Conservation (phyloP, 352 stramenopile genomes). For the Phytophthora macrochlamydospora region DNA sequence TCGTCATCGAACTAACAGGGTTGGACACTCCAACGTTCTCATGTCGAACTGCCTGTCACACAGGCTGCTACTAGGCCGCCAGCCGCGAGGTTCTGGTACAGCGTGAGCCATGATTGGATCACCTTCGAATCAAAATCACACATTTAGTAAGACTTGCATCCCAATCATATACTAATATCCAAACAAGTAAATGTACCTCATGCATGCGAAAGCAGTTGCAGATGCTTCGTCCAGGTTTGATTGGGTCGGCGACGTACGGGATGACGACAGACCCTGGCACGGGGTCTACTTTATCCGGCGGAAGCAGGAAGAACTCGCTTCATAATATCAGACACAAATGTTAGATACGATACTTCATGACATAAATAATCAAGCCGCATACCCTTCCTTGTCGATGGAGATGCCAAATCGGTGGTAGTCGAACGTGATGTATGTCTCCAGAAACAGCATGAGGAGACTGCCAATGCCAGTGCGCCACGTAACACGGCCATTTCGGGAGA, state of each 20-base stretch:
- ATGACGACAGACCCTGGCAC: slow-evolving; percentile 48
- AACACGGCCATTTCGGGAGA: slow-evolving; percentile 61
- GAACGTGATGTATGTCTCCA: slow-evolving; percentile 87
- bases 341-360: background rate
- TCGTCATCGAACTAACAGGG: slow-evolving; percentile 9
- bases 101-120: slow-evolving; percentile 46
- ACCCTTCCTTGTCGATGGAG: slow-evolving; percentile 76
- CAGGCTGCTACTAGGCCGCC: slow-evolving; percentile 32
- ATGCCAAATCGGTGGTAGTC: slow-evolving; percentile 85
- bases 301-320: slow-evolving; percentile 81
- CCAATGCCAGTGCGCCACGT: slow-evolving; percentile 78
- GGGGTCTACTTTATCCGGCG: slow-evolving; percentile 42
- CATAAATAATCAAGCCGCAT: slow-evolving; percentile 4
- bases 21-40: slow-evolving; percentile 2
- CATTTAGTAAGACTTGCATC: slow-evolving; percentile 6
- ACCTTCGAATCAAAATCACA: slow-evolving; percentile 24
- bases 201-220: slow-evolving; percentile 86
- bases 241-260: slow-evolving; percentile 78
- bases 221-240: slow-evolving; percentile 68
- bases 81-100: slow-evolving; percentile 48
- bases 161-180: background rate
- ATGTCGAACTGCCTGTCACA: slow-evolving; percentile 19
- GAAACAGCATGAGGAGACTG: slow-evolving; percentile 74
- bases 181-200: slow-evolving; percentile 43
- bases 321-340: background rate